phyloP scores from a whole-genome alignment of 2,329 filamentous ascomycete species.

The Microascus cirrosus region DNA sequence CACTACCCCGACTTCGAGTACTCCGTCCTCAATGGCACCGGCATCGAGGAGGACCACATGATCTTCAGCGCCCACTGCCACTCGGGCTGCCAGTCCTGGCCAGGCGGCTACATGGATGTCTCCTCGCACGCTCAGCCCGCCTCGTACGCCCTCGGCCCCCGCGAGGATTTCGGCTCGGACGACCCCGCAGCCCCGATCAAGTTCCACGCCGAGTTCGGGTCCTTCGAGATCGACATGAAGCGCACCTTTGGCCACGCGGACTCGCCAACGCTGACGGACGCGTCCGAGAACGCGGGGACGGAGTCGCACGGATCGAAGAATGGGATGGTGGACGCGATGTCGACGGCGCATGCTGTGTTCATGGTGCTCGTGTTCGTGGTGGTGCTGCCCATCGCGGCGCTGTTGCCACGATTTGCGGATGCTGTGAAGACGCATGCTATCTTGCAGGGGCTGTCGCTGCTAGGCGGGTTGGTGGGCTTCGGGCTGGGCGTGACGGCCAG shows the following conservation, averaged over 20 bases:
- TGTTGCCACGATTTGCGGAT: conserved; percentile 39
- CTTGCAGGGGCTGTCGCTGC: conserved; percentile 37
- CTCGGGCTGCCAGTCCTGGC: conserved; percentile 39
- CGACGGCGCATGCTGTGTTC: conserved; percentile 31
- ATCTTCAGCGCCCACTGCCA: conserved; percentile 40
- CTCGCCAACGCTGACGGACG: conserved; percentile 24
- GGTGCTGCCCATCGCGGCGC: conserved; percentile 42
- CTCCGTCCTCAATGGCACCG: conserved; percentile 32
- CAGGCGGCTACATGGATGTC: conserved; percentile 36
- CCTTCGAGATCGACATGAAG: conserved; percentile 43
- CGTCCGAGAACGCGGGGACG: conserved; percentile 22
- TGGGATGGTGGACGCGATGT: conserved; percentile 23
- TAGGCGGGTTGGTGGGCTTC: conserved; percentile 36
- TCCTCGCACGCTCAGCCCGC: conserved; percentile 32
- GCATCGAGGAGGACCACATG: conserved; percentile 31
- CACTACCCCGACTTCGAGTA: conserved; percentile 31
- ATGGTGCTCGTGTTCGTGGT: conserved; percentile 47
- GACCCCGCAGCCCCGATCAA: conserved; percentile 30
- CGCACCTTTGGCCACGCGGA: conserved; percentile 33
- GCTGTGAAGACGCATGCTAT: conserved; percentile 43
- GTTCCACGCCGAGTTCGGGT: conserved; percentile 41
- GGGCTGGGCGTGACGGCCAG: conserved; percentile 41
- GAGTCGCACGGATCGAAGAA: conserved; percentile 17
- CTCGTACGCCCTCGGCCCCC: conserved; percentile 45
- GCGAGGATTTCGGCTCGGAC: conserved; percentile 29